Percentiles rank a stretch among this genome's conserved stretches.
These are phyloP conservation scores for Ophiostoma australiae DNA, from an alignment of 2,329 filamentous ascomycete species.

Conservation along the genomic window DNA sequence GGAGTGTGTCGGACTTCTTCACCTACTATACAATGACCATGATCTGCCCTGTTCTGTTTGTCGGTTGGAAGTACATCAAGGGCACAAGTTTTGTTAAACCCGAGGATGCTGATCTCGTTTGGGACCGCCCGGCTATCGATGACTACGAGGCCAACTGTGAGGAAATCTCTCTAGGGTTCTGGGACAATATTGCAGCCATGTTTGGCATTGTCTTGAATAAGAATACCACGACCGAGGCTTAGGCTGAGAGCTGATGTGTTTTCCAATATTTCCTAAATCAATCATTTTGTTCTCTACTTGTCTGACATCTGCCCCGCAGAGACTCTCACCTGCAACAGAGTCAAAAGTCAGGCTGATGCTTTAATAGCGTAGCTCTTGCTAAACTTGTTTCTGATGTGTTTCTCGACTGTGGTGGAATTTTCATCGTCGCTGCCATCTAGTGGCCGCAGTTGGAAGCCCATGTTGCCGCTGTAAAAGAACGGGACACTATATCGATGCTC, in stretches of 20 bases:
- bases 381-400: background rate
- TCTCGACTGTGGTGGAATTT: background rate
- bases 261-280: background rate
- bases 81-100: background rate
- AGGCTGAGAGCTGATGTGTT: no score
- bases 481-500: background rate
- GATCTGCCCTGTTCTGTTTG: background rate
- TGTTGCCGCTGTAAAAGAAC: background rate
- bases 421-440: background rate
- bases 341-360: no score
- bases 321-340: no score
- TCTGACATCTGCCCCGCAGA: no score
- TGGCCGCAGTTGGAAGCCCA: background rate
- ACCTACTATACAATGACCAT: conserved; percentile 52
- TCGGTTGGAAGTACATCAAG: background rate
- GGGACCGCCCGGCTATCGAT: background rate
- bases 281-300: background rate
- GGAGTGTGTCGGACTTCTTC: conserved; percentile 46
- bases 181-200: background rate
- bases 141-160: background rate
- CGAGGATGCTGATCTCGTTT: background rate
- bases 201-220: background rate
- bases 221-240: background rate
- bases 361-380: background rate
- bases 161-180: background rate